Evolutionary conservation across 805 yeast species (phyloP), one percentile per base, ranked within the genome.

Genomic region (Pichia paraexigua): DNA sequence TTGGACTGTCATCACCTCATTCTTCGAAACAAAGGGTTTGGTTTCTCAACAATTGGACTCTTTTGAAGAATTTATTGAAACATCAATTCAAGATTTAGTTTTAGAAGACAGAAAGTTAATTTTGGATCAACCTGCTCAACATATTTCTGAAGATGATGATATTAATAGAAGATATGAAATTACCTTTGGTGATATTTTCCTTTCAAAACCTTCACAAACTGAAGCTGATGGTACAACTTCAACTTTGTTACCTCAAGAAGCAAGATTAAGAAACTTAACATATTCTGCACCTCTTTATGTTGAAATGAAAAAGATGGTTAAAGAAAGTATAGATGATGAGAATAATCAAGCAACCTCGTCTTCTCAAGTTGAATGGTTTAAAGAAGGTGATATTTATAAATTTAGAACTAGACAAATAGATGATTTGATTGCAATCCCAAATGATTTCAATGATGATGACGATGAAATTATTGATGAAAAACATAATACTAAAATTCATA

Each of bases 181-280:
- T 66, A 83, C 91, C n/a, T 94, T 94, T 71, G 99, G 99, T 58
- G 95, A 92, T 68, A 94, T 95, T 63, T 94, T 87, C 70, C 82
- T 94, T 59, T 90, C 98, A 25, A 87, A 91, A 63, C 99, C 99
- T 45, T 89, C 96, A 46, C 96, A 94, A 80, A 95, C 98, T 21
- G 99, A 94, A 73, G 96, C 98, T 18, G 99, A 94, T 72, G 99
- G 99, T 74, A 90, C 96, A n/a, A 92, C 98, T n/a, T 92, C 90
- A 63, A 95, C 96, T 15, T 82, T 94, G 83, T 87, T 87, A 65
- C 99, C 99, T 12, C 99, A 95, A 71, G 99, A 94, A 69, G 98
- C 99, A 9, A 80, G 99, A 62, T 77, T 94, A 58, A 83, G 99
- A 72, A 94, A 94, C 67, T 77, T 94, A 71, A 94, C 99, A 0